These are phyloP conservation scores for Sinapis alba DNA, from an alignment of 441 rosid species.

Conservation along the genomic window DNA sequence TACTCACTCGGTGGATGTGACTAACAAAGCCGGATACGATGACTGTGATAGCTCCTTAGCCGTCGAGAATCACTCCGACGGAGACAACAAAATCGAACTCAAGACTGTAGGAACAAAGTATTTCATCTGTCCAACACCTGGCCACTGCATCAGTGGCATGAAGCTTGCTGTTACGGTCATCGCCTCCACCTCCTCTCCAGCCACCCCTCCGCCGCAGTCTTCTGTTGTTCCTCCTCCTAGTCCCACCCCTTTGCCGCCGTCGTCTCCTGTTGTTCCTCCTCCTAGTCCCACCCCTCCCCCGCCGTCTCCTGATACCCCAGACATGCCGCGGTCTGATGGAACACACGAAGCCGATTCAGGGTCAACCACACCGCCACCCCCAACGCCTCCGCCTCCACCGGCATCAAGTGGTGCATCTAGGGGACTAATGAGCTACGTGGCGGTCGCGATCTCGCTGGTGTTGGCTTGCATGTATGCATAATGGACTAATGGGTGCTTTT, in stretches of 20 bases:
- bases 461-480: not conserved
- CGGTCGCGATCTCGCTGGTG: not conserved
- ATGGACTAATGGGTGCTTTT: not conserved
- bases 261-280: not conserved
- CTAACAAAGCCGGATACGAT: slow-evolving; percentile 43
- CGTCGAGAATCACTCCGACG: slow-evolving; percentile 32
- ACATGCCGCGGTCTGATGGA: not conserved
- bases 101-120: slow-evolving; percentile 41
- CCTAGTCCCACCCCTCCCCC: not conserved
- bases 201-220: slow-evolving; percentile 18
- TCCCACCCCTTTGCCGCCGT: not conserved
- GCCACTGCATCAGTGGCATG: slow-evolving; percentile 70
- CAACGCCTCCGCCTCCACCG: not conserved
- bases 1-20: slow-evolving; percentile 49
- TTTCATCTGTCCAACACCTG: slow-evolving; percentile 55
- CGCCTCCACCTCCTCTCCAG: slow-evolving; percentile 34
- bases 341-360: not conserved
- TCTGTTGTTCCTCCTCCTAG: not conserved
- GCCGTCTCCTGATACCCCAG: not conserved
- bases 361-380: not conserved
- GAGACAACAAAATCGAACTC: slow-evolving; percentile 45
- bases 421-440: not conserved
- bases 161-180: slow-evolving; percentile 54
- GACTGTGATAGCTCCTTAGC: slow-evolving; percentile 43
- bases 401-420: not conserved